Evolutionary conservation across 2,329 filamentous ascomycete species (phyloP).

Genomic region (Pyrenochaeta sp.): DNA sequence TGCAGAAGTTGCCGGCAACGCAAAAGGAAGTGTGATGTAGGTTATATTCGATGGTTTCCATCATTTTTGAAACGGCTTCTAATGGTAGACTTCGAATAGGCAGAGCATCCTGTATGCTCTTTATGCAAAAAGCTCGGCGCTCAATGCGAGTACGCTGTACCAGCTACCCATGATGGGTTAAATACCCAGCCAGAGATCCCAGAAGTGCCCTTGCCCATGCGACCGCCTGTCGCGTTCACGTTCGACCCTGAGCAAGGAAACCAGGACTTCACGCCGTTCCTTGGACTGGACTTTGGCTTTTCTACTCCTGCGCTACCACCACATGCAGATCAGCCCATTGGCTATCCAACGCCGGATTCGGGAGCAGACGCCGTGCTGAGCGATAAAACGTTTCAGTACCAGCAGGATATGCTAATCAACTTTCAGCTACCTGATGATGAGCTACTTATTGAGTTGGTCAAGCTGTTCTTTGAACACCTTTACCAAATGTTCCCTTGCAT

Average conservation of each 20-base stretch:
- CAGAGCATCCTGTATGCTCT: slow-evolving; percentile 31
- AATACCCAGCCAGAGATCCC: not conserved
- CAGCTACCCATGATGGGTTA: not conserved
- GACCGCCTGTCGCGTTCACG: not conserved
- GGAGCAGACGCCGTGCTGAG: not conserved
- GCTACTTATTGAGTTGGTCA: slow-evolving; percentile 28
- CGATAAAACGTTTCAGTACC: slow-evolving; percentile 3
- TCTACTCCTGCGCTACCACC: not conserved
- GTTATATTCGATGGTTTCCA: slow-evolving; percentile 1
- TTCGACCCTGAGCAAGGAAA: not conserved
- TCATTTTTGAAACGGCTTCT: slow-evolving; percentile 15
- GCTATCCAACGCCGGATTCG: slow-evolving; percentile 7
- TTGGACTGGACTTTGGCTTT: slow-evolving; percentile 20
- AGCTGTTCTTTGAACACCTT: slow-evolving; percentile 37
- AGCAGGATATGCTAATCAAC: slow-evolving; percentile 11
- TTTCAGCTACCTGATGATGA: slow-evolving; percentile 25
- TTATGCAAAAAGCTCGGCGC: slow-evolving; percentile 36
- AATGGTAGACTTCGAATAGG: slow-evolving; percentile 23
- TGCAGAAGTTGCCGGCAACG: slow-evolving; percentile 43
- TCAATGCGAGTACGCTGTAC: slow-evolving; percentile 30
- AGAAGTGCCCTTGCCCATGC: not conserved
- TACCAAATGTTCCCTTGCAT: slow-evolving; percentile 39
- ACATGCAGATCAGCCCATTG: not conserved
- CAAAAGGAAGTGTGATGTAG: slow-evolving; percentile 46
- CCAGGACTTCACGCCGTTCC: slow-evolving; percentile 14